phyloP scores from a whole-genome alignment of 805 yeast species.

The Tetrapisispora pingtungensis region DNA sequence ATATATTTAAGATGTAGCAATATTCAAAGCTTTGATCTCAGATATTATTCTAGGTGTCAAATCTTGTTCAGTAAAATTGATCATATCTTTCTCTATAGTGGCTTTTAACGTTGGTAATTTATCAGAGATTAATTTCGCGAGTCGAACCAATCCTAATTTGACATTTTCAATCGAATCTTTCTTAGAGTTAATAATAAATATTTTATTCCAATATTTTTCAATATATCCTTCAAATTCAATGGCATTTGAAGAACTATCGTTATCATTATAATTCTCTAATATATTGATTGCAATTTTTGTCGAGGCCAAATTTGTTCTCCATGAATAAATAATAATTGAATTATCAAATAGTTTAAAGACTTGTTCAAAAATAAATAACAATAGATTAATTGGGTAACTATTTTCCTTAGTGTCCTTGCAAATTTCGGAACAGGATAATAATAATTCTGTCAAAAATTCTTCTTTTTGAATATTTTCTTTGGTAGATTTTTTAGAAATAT shows the following conservation, averaged over 20 bases:
- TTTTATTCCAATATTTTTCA: constrained; percentile 16
- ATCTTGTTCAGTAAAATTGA: constrained; percentile 28
- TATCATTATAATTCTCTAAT: constrained; percentile 6
- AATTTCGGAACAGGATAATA: constrained; percentile 31
- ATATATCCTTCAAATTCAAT: constrained; percentile 5
- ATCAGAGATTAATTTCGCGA: constrained; percentile 24
- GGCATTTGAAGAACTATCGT: not conserved
- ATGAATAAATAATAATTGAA: constrained; percentile 33
- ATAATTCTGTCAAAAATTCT: constrained; percentile 34
- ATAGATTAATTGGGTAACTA: constrained; percentile 12
- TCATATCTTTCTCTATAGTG: constrained; percentile 19
- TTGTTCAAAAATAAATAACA: constrained; percentile 26
- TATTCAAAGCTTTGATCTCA: constrained; percentile 20
- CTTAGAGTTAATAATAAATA: constrained; percentile 27
- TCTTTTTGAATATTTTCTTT: constrained; percentile 38
- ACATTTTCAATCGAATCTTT: constrained; percentile 47
- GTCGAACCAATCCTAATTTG: constrained; percentile 38
- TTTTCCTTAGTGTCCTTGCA: constrained; percentile 18
- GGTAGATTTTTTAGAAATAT: constrained; percentile 31
- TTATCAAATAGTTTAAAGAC: constrained; percentile 23
- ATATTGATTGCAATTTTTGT: constrained; percentile 33
- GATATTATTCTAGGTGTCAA: constrained; percentile 38
- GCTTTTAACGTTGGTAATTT: constrained; percentile 8
- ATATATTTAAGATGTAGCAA: not conserved
- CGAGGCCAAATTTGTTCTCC: constrained; percentile 48